Conservation (phyloP, 1,284 basidiomycete species). For the Boletus semigastroideus region DNA sequence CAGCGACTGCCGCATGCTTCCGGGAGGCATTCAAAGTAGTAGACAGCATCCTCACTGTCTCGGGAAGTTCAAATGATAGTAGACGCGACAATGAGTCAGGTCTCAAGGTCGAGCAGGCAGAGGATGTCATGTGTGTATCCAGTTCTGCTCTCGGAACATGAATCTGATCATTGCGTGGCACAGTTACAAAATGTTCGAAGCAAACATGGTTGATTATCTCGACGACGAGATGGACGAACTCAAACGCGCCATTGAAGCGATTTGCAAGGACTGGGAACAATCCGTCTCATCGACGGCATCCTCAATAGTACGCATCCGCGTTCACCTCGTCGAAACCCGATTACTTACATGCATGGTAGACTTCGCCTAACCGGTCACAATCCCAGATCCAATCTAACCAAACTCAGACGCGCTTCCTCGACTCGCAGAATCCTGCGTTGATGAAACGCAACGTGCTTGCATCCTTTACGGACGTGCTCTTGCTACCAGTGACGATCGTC, state of each 20-base stretch:
- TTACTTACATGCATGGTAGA: slow-evolving; percentile 3
- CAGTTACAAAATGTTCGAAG: slow-evolving; percentile 91
- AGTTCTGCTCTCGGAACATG: not conserved
- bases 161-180: slow-evolving; percentile 3
- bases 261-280: slow-evolving; percentile 79
- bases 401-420: slow-evolving; percentile 67
- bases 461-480: slow-evolving; percentile 86
- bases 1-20: slow-evolving; percentile 88
- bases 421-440: slow-evolving; percentile 85
- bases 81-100: slow-evolving; percentile 16
- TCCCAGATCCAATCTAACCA: slow-evolving; percentile 30
- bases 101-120: slow-evolving; percentile 52
- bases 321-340: not conserved
- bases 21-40: slow-evolving; percentile 86
- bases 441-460: slow-evolving; percentile 92
- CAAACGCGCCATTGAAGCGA: slow-evolving; percentile 70
- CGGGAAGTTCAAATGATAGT: slow-evolving; percentile 20
- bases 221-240: slow-evolving; percentile 89
- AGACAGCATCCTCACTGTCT: slow-evolving; percentile 65
- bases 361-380: slow-evolving; percentile 5
- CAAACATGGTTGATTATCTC: slow-evolving; percentile 95
- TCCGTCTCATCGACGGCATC: slow-evolving; percentile 44
- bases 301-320: slow-evolving; percentile 13
- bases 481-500: slow-evolving; percentile 94
- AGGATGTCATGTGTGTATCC: slow-evolving; percentile 75